These are phyloP conservation scores for Talaromyces sp. DNA, from an alignment of 2,329 filamentous ascomycete genomes.

Conservation along the genomic window DNA sequence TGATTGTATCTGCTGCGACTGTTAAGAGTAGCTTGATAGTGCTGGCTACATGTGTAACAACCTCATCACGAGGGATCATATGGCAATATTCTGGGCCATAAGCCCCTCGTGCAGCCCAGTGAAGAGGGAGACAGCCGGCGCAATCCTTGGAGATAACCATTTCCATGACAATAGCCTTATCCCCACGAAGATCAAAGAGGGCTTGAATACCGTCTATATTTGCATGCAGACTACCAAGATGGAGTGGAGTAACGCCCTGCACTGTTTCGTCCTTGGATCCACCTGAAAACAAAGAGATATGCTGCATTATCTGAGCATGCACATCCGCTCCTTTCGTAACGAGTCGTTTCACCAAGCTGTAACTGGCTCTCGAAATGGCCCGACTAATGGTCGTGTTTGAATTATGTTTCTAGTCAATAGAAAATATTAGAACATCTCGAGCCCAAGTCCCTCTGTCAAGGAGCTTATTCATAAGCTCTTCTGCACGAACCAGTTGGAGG, in stretches of 20 bases:
- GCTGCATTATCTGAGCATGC: not conserved
- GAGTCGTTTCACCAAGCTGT: constrained; percentile 16
- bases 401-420: not conserved
- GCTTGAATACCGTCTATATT: constrained; percentile 11
- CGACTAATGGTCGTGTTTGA: constrained; percentile 10
- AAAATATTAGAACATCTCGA: constrained; percentile 12
- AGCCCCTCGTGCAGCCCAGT: too few species aligned
- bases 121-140: constrained; percentile 8
- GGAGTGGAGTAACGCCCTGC: constrained; percentile 9
- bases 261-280: not conserved
- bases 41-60: too few species aligned
- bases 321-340: constrained; percentile 9
- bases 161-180: constrained; percentile 10
- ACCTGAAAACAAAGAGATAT: constrained; percentile 4
- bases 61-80: too few species aligned
- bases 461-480: constrained; percentile 15
- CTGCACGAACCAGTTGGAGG: constrained; percentile 3
- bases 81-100: too few species aligned
- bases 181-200: constrained; percentile 4
- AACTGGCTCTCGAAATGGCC: constrained; percentile 14
- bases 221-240: constrained; percentile 15
- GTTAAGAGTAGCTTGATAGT: too few species aligned
- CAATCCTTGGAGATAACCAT: constrained; percentile 11
- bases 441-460: constrained; percentile 17
- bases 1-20: too few species aligned